Evolutionary conservation across 2,329 filamentous ascomycete species (phyloP).

Genomic region (Epichloe bromicola): DNA sequence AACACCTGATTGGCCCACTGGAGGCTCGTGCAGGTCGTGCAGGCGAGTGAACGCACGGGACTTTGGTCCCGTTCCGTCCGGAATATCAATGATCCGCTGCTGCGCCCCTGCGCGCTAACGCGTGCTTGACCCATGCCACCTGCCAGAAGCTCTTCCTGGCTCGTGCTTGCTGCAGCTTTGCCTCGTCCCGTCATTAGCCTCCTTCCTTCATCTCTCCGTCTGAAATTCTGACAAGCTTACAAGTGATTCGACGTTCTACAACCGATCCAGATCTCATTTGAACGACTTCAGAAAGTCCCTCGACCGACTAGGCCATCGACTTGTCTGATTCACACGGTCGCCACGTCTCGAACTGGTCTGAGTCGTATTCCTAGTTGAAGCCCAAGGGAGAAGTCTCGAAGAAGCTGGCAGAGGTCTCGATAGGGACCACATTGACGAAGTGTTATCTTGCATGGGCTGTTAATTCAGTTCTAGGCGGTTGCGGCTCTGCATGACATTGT

Average conservation of each 20-base stretch:
- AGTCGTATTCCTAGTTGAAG: not conserved
- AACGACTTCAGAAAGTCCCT: not conserved
- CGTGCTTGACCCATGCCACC: not conserved
- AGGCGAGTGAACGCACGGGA: not conserved
- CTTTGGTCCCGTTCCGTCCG: not conserved
- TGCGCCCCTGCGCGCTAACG: not conserved
- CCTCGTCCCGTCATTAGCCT: not conserved
- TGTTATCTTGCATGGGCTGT: constrained; percentile 3
- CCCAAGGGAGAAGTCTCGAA: not conserved
- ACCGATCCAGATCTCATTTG: not conserved
- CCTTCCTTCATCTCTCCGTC: not conserved
- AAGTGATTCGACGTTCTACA: not conserved
- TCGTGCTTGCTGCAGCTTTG: not conserved
- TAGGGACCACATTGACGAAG: not conserved
- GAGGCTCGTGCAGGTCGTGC: not conserved
- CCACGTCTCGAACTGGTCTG: not conserved
- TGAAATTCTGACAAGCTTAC: not conserved
- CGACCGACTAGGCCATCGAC: not conserved
- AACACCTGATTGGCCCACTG: too few relatives aligned
- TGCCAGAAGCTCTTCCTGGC: constrained; percentile 1
- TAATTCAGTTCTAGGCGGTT: not conserved
- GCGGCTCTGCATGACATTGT: not conserved
- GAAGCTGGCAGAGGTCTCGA: not conserved
- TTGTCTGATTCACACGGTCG: not conserved
- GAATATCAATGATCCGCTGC: not conserved